Conservation (phyloP, 345 rosid species). For the Kandelia obovata region DNA sequence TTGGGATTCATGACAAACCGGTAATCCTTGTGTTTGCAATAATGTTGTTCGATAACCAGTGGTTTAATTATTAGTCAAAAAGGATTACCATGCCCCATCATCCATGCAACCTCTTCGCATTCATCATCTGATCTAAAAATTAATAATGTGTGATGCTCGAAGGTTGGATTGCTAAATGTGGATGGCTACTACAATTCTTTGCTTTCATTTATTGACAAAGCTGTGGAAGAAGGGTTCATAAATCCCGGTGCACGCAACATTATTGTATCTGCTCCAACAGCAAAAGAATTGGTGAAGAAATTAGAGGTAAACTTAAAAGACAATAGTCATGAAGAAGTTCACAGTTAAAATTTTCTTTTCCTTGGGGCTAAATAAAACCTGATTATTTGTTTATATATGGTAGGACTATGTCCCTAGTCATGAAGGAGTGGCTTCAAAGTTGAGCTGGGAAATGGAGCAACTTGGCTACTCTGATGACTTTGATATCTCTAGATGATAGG, state of each 20-base stretch:
- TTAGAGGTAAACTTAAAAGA: constrained; percentile 59
- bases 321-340: background rate
- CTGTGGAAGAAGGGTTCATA: constrained; percentile 95
- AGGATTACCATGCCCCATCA: background rate
- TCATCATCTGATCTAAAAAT: constrained; percentile 6
- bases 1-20: constrained; percentile 96
- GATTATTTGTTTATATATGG: constrained; percentile 6
- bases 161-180: constrained; percentile 98
- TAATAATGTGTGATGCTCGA: constrained; percentile 15
- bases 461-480: constrained; percentile 53
- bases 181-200: constrained; percentile 98
- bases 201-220: constrained; percentile 92
- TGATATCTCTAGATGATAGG: constrained; percentile 41
- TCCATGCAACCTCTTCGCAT: background rate
- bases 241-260: constrained; percentile 83
- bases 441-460: constrained; percentile 90
- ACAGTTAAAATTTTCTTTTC: background rate
- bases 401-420: constrained; percentile 91
- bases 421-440: constrained; percentile 69
- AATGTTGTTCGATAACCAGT: background rate
- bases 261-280: constrained; percentile 84
- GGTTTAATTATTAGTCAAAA: background rate
- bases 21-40: constrained; percentile 29
- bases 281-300: constrained; percentile 72
- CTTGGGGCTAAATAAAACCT: background rate